Base-by-base conservation (phyloP, 495 filamentous ascomycete genomes). In the Apodospora peruviana region DNA sequence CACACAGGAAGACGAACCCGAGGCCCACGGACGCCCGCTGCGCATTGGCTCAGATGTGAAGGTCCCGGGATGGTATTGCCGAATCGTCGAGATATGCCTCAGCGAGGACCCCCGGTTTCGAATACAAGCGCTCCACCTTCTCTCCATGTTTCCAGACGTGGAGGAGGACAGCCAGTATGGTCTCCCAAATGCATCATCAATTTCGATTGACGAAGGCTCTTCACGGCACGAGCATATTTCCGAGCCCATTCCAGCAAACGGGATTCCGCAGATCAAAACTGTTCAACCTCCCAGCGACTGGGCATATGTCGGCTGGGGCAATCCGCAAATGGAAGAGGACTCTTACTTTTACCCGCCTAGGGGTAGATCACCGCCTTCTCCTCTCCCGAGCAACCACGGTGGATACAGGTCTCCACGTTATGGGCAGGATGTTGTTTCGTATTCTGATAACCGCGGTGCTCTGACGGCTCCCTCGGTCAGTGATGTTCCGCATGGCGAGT, bases 1-100 rank as follows among this genome's bases (percentile, higher is more conserved):
- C 3, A 87, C 83, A 53, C 79, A 88, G 51, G 78, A 89, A 34
- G 93, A 96, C 56, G 93, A 98, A 56, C 93, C 93, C 4, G 93
- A 98, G 62, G 74, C 80, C 16, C 79, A 85, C 43, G 77, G 73
- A 36, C 80, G 88, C n/a, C 93, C 93, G 1, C 65, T 97, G 48
- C 59, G 45, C 10, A 59, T 76, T 29, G 59, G 45, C 2, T 43
- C 64, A 3, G 67, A 73, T 11, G 55, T 70, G 27, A 48, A 69
- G 16, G 69, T 73, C 5, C 72, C 73, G 7, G 37, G 36, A 5
- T 77, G 70, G 70, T 77, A 70, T 43, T 62, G 67, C 16, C 56
- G 51, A 20, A 63, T 77, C 18, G 70, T 75, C 20, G 63, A 68
- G 12, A 68, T 60, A n/a, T 76, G 73, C 35, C 53, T 76, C 37